Evolutionary conservation across 768 basidiomycete genomes (phyloP).

Genomic region (Agaricus sinodeliciosus): DNA sequence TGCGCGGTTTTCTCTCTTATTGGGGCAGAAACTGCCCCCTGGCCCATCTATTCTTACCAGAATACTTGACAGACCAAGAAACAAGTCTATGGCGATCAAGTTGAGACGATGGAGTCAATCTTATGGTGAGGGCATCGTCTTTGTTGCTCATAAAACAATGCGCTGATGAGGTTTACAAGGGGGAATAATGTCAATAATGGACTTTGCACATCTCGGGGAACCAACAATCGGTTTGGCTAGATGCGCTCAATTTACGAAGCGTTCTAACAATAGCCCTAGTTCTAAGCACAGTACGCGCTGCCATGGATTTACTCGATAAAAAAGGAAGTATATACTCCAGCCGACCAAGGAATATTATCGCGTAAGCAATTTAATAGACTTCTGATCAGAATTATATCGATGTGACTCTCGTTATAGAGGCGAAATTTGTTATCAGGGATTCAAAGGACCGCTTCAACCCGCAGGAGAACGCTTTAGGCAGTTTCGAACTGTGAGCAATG

Average conservation of each 20-base stretch:
- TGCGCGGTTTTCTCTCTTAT: too few species aligned
- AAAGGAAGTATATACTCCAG: slow-evolving; percentile 25
- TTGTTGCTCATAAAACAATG: background rate
- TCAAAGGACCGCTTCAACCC: background rate
- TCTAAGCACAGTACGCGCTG: slow-evolving; percentile 20
- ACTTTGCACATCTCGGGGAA: slow-evolving; percentile 2
- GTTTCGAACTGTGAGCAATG: background rate
- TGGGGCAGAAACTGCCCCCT: too few species aligned
- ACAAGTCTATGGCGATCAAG: background rate
- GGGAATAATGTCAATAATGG: slow-evolving; percentile 1
- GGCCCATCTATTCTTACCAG: too few species aligned
- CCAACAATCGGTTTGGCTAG: background rate
- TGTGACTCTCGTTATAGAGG: background rate
- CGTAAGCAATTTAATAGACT: slow-evolving; percentile 18
- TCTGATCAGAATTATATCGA: too few species aligned
- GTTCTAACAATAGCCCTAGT: slow-evolving; percentile 8
- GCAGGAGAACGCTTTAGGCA: background rate
- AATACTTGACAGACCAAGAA: too few species aligned
- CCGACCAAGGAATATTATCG: slow-evolving; percentile 24
- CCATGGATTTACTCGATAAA: slow-evolving; percentile 25
- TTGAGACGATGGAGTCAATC: background rate
- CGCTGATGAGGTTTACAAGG: background rate
- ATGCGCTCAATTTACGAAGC: background rate
- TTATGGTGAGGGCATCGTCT: background rate
- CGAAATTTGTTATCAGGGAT: background rate